A percentile compares a stretch with the other conserved stretches of the same genome.
Conservation (phyloP, 1,139 yeast genomes). For the Saccharomyces hybrid region DNA sequence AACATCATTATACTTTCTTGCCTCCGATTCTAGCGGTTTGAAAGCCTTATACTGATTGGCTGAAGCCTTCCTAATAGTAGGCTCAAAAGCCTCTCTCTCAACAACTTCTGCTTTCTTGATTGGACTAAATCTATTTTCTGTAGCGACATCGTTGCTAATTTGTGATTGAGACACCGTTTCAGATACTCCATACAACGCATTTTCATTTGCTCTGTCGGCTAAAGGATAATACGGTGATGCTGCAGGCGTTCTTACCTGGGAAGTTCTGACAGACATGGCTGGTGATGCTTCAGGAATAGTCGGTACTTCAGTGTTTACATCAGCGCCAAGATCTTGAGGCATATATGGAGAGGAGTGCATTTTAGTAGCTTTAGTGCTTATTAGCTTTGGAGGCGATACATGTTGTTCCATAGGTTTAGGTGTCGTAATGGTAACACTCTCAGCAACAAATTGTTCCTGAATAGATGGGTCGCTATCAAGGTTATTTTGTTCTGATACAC, state of each 20-base stretch:
- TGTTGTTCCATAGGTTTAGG: background rate
- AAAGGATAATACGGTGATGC: background rate
- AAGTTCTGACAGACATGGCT: background rate
- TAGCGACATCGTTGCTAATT: background rate
- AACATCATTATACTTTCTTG: constrained; percentile 36
- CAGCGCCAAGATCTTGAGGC: background rate
- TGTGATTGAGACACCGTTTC: background rate
- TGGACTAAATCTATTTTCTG: constrained; percentile 14
- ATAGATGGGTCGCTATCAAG: background rate
- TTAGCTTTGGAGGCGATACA: background rate
- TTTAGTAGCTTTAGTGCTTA: background rate
- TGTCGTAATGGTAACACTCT: background rate
- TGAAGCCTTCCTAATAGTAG: constrained; percentile 18
- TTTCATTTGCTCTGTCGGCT: background rate
- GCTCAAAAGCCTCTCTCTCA: constrained; percentile 22
- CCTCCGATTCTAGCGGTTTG: constrained; percentile 9
- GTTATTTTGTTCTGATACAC: background rate
- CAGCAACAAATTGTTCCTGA: background rate
- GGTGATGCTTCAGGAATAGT: background rate
- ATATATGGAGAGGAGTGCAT: background rate
- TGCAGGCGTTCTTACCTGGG: background rate
- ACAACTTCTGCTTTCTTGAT: constrained; percentile 17
- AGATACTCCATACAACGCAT: background rate
- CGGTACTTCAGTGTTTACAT: background rate
- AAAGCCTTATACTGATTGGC: constrained; percentile 11